These are phyloP conservation scores for Dendrobium catenatum DNA, from an alignment of 106 monocot genomes.

Conservation along the genomic window DNA sequence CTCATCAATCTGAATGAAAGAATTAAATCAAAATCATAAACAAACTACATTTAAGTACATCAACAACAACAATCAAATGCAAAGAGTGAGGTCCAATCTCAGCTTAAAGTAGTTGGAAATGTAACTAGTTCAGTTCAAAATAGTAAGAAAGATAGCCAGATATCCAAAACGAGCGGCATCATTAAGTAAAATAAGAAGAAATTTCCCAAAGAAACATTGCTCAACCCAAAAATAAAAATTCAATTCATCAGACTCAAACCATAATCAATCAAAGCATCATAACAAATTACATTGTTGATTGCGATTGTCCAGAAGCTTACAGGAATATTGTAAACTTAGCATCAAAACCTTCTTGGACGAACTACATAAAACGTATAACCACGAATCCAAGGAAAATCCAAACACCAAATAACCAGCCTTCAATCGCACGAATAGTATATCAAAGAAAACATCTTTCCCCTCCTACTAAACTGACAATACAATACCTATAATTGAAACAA, in stretches of 20 bases:
- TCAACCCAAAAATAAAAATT: not conserved
- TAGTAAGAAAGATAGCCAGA: not conserved
- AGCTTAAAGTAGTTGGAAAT: not conserved
- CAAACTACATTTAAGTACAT: not conserved
- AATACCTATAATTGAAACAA: not conserved
- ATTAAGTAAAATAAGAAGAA: not conserved
- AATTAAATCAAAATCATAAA: not conserved
- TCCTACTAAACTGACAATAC: not conserved
- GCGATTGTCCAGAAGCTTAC: not conserved
- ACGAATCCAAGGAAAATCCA: not conserved
- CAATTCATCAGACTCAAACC: not conserved
- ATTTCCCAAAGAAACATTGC: too few species aligned
- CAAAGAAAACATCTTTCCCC: not conserved
- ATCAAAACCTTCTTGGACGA: not conserved
- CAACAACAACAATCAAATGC: not conserved
- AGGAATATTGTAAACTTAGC: not conserved
- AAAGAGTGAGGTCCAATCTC: not conserved
- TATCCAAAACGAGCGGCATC: not conserved
- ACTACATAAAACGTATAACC: not conserved
- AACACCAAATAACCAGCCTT: not conserved
- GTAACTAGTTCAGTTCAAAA: not conserved
- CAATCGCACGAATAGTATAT: not conserved
- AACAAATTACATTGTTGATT: not conserved
- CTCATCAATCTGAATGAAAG: conserved; percentile 55
- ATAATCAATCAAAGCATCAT: not conserved